Conservation (phyloP, 2,329 filamentous ascomycete species). For the Diplodia sapinea region DNA sequence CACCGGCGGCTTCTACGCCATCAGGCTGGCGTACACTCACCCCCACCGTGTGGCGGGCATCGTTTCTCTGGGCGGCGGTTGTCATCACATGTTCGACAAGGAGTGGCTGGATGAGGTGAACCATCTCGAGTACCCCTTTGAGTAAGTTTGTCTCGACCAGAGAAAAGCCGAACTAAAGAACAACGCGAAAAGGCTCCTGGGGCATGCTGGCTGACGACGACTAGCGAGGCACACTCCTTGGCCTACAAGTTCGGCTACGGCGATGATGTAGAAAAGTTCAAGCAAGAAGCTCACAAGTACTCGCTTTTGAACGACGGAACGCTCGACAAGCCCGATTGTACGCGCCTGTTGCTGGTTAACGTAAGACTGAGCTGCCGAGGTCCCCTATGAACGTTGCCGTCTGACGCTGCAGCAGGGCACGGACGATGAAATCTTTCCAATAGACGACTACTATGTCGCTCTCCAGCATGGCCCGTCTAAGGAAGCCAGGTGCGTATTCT, state of each 20-base stretch:
- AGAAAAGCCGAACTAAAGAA: not conserved
- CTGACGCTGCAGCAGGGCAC: conserved; percentile 47
- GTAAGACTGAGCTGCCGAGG: conserved; percentile 34
- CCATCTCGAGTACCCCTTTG: conserved; percentile 65
- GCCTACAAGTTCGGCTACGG: conserved; percentile 57
- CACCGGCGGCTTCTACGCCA: conserved; percentile 65
- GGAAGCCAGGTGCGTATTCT: conserved; percentile 48
- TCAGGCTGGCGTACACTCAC: conserved; percentile 64
- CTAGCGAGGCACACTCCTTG: conserved; percentile 54
- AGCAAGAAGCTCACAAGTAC: conserved; percentile 57
- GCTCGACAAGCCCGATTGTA: conserved; percentile 56
- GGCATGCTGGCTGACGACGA: conserved; percentile 3
- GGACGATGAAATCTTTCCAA: conserved; percentile 66
- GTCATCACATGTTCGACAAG: conserved; percentile 63
- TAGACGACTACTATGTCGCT: conserved; percentile 64
- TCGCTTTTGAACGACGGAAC: conserved; percentile 63
- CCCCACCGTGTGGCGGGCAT: conserved; percentile 57
- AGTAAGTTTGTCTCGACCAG: conserved; percentile 43
- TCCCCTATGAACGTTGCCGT: not conserved
- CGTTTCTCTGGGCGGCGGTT: conserved; percentile 62
- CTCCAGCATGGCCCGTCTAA: conserved; percentile 61
- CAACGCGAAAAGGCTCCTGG: not conserved
- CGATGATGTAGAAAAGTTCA: conserved; percentile 50
- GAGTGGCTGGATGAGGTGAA: conserved; percentile 63
- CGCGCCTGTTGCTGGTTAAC: conserved; percentile 62